Conservation (phyloP, 352 stramenopile genomes). For the Globisporangium rhizosaccharum region DNA sequence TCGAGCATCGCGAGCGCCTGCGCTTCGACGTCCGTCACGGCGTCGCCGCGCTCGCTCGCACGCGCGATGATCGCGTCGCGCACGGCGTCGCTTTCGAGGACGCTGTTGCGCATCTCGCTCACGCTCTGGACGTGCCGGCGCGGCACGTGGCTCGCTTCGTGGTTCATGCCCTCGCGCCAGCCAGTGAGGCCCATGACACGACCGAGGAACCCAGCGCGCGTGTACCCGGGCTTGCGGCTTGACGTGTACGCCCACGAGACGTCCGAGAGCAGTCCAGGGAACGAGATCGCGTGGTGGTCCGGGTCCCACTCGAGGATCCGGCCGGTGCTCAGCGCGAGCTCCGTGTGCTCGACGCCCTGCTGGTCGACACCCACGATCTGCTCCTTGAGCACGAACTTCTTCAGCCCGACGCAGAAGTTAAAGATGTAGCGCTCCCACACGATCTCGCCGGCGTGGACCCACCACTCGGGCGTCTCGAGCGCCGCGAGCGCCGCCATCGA, state of each 20-base stretch:
- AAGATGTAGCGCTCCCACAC: conserved; percentile 83
- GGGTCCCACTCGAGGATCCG: conserved; percentile 85
- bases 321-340: conserved; percentile 71
- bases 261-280: conserved; percentile 77
- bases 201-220: conserved; percentile 71
- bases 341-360: conserved; percentile 71
- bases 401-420: conserved; percentile 80
- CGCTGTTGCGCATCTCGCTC: conserved; percentile 56
- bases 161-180: conserved; percentile 81
- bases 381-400: conserved; percentile 80
- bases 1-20: conserved; percentile 60
- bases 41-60: conserved; percentile 21
- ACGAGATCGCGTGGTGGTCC: conserved; percentile 86
- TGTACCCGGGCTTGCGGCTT: conserved; percentile 84
- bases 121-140: conserved; percentile 59
- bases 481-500: conserved; percentile 28
- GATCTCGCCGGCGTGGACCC: conserved; percentile 67
- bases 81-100: conserved; percentile 61
- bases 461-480: conserved; percentile 37
- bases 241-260: conserved; percentile 88
- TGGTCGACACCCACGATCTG: conserved; percentile 82
- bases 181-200: conserved; percentile 85
- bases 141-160: conserved; percentile 83
- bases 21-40: conserved; percentile 41
- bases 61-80: conserved; percentile 45